These are phyloP conservation scores for Chiua virens DNA, from an alignment of 768 basidiomycete species.

Conservation along the genomic window DNA sequence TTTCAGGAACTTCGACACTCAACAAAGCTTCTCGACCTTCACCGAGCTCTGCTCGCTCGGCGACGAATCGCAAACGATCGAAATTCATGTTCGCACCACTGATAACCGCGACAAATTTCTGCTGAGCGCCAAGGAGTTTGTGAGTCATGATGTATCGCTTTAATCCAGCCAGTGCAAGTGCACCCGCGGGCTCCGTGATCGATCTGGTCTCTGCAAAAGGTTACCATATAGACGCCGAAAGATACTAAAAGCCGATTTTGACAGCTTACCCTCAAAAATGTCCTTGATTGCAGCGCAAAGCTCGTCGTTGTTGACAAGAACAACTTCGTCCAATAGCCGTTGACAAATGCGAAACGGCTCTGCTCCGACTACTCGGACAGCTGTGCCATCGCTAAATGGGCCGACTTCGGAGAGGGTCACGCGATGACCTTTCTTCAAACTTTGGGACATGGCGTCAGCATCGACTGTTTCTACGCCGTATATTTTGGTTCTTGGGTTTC, in stretches of 20 bases:
- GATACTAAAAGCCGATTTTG: background rate
- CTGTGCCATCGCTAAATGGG: conserved; percentile 96
- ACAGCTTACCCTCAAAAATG: conserved; percentile 83
- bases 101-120: conserved; percentile 87
- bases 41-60: conserved; percentile 96
- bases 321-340: conserved; percentile 76
- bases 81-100: conserved; percentile 99
- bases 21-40: conserved; percentile 93
- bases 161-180: conserved; percentile 86
- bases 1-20: conserved; percentile 93
- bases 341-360: conserved; percentile 94
- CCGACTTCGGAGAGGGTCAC: conserved; percentile 88
- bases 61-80: conserved; percentile 93
- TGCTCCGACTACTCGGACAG: conserved; percentile 92
- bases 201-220: conserved; percentile 74
- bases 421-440: conserved; percentile 77
- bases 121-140: conserved; percentile 76
- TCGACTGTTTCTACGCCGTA: conserved; percentile 94
- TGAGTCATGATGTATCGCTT: conserved; percentile 85
- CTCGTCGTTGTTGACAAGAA: conserved; percentile 91
- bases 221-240: background rate
- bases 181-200: conserved; percentile 95
- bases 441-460: conserved; percentile 90
- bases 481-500: conserved; percentile 76
- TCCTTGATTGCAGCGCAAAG: conserved; percentile 99